Percentiles rank a stretch among this genome's conserved stretches.
Evolutionary conservation across 805 yeast genomes (phyloP).

Genomic region (Naumovozyma castellii): DNA sequence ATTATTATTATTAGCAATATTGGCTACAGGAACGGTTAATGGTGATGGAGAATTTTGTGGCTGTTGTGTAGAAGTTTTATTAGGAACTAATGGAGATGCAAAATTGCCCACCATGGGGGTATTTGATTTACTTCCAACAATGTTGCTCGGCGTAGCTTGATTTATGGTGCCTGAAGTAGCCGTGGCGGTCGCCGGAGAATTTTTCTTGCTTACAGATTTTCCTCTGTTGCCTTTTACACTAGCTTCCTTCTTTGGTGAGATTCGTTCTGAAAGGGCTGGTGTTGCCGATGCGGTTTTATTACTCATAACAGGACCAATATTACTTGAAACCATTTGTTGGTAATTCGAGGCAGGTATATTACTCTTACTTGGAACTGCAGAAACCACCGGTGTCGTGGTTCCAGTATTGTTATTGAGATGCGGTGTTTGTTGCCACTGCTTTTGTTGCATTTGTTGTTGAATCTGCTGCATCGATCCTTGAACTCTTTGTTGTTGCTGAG

Average conservation of each 20-base stretch:
- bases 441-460: conserved; percentile 24
- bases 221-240: conserved; percentile 1
- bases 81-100: conserved; percentile 10
- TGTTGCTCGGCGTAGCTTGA: conserved; percentile 1
- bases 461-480: conserved; percentile 22
- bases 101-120: conserved; percentile 14
- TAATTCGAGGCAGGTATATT: not conserved
- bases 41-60: conserved; percentile 17
- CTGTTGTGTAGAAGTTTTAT: not conserved
- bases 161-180: conserved; percentile 1
- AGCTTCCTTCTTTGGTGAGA: not conserved
- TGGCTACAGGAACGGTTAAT: conserved; percentile 6
- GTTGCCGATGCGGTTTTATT: not conserved
- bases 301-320: not conserved
- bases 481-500: conserved; percentile 18
- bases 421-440: conserved; percentile 16
- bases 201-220: conserved; percentile 5
- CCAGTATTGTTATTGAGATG: conserved; percentile 8
- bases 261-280: not conserved
- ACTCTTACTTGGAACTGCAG: not conserved
- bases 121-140: conserved; percentile 12
- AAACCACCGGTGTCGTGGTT: conserved; percentile 3
- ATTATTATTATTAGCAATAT: conserved; percentile 1
- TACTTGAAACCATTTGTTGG: conserved; percentile 1
- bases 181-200: conserved; percentile 10